Evolutionary conservation across 139 green algal genomes (phyloP), one percentile per base, ranked within the genome.

Genomic region (Haematococcus sp.): DNA sequence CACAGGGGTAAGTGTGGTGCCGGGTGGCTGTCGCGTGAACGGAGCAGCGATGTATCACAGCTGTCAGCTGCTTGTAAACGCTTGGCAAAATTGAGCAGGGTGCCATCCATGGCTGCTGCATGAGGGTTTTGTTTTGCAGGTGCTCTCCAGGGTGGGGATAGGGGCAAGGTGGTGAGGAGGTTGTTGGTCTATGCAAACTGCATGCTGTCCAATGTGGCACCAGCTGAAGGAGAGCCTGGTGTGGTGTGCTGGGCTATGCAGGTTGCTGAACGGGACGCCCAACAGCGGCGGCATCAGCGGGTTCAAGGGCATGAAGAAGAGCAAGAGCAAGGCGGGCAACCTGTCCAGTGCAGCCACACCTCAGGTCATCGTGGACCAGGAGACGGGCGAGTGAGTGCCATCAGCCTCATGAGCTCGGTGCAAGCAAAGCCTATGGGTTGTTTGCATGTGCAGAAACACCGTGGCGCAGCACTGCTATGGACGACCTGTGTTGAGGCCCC

Each of bases 301-400:
- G 32, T 52, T 27, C 32, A 65, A 35, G 19, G 27, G 28, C 17
- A 27, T 16, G 20, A 49, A 52, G 61, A 51, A 51, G 32, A 27
- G 61, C 61, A 68, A 68, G 61, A 31, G 27, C 25, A 64, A 64
- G 25, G n/a, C 20, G 56, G 25, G 27, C 19, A 35, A 25, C 9
- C 9, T 23, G 54, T 15, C 17, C 16, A 20, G 20, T 3, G 56
- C 56, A 31, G 7, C 61, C n/a, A 34, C n/a, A 35, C 31, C 30
- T 9, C 5, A 49, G 22, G 61, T 68, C 32, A 68, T 68, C 7
- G 32, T 68, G 31, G 61, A 68, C 32, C 61, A 49, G 30, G 61
- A 68, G 17, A 68, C 61, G 17, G 61, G 61, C 23, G 61, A 68
- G 61, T 68, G 61, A 68, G 61, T 49, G 40, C 40, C 40, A 49